Base-by-base conservation (phyloP, 1,284 basidiomycete genomes). In the Boletellus sp. region DNA sequence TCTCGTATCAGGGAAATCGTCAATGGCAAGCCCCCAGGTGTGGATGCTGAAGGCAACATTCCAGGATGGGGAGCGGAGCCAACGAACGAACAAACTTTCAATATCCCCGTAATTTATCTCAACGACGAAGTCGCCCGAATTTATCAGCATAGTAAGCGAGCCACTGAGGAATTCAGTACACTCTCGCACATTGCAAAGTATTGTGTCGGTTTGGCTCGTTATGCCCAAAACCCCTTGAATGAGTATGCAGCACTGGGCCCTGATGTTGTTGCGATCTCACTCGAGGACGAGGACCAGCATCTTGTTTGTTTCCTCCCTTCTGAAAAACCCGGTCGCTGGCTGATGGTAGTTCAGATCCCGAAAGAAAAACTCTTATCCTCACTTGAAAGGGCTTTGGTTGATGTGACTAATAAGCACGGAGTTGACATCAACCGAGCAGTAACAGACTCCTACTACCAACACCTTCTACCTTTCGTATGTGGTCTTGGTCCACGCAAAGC, bases 401-500 rank as follows among this genome's bases (percentile, higher is more conserved):
- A 97, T 63, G 77, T 91, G 18, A 89, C 92, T 55, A 97, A 95
- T 72, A 86, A 85, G 61, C 87, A 94, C 56, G 97, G 97, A 22
- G 93, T 99, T 41, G 95, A 98, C 66, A 90, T 99, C 73, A 98
- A 99, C 68, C 86, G 86, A 28, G 91, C 93, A 30, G 85, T 93
- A 26, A 83, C 83, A 2, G 91, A 97, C 69, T 67, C 84, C 1
- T 98, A 98, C 68, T 91, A 95, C 62, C 87, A 91, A 59, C 79
- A 87, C 45, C 80, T 98, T 49, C 78, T 99, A 12, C 93, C 90
- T 0, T 97, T 91, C 64, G 84, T 99, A 32, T 87, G 93, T 59
- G 97, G 97, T 35, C 79, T 99, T 44, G 97, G 97, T 8, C 96
- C 94, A 15, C 83, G 97, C 53, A 99, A 99, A 70, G 92, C 96